These are phyloP conservation scores for Combretum micranthum DNA, from an alignment of 345 rosid genomes.

Conservation along the genomic window DNA sequence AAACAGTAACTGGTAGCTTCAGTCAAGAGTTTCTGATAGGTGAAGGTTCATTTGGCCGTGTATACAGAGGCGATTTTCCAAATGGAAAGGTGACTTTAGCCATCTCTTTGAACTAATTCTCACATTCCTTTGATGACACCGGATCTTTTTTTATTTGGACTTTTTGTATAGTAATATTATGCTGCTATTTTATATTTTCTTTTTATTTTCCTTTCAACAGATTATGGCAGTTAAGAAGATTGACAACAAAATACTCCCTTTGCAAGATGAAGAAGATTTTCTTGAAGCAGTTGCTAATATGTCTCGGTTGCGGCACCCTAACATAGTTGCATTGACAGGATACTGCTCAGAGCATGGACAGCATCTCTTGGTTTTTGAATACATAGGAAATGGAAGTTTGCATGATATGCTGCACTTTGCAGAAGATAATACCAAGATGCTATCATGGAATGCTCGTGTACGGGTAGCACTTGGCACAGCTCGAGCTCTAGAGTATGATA, in stretches of 20 bases:
- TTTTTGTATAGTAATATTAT: too few relatives aligned
- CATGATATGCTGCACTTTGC: constrained; percentile 82
- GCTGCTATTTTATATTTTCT: too few relatives aligned
- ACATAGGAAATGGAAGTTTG: constrained; percentile 63
- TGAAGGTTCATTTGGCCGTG: constrained; percentile 99
- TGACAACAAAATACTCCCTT: constrained; percentile 76
- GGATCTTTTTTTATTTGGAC: too few relatives aligned
- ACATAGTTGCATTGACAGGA: constrained; percentile 73
- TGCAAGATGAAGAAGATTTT: constrained; percentile 90
- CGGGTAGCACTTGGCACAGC: constrained; percentile 95
- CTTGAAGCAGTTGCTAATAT: constrained; percentile 89
- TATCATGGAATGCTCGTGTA: constrained; percentile 96
- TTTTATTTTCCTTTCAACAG: constrained; percentile 30
- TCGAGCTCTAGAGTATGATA: constrained; percentile 89
- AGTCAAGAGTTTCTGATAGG: constrained; percentile 87
- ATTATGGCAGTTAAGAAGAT: constrained; percentile 89
- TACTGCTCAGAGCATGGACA: constrained; percentile 96
- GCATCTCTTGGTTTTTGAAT: constrained; percentile 85
- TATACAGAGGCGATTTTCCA: constrained; percentile 81
- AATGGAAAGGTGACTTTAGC: constrained; percentile 64
- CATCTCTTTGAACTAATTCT: neutral
- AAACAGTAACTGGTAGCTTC: constrained; percentile 85
- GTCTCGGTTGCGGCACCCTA: constrained; percentile 93
- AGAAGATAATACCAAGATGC: constrained; percentile 57
- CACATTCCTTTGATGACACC: too few relatives aligned